Evolutionary conservation across 108 stramenopile genomes (phyloP).

Genomic region (Asterionellopsis glacialis): DNA sequence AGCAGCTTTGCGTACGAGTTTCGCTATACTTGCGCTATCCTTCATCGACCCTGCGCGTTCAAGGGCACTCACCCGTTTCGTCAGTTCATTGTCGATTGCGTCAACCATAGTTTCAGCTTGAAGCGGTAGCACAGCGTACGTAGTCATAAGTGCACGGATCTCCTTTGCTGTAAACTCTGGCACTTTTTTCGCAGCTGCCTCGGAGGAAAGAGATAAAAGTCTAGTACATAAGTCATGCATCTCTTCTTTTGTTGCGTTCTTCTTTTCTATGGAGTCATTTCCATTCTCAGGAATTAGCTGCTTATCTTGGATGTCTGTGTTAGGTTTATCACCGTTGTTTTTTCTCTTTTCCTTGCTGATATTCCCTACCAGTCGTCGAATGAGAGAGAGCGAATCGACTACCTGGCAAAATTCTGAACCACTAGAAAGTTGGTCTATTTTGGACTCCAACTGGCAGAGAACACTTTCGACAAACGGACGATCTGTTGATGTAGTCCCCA

Average conservation of each 20-base stretch:
- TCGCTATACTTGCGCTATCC: not conserved
- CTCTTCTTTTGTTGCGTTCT: slow-evolving; percentile 2
- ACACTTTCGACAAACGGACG: not conserved
- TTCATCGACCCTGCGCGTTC: not conserved
- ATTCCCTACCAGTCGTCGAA: not conserved
- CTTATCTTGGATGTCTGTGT: not conserved
- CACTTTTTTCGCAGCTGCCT: not conserved
- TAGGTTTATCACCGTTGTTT: not conserved
- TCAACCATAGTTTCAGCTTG: slow-evolving; percentile 31
- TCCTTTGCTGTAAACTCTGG: slow-evolving; percentile 15
- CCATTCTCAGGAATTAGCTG: not conserved
- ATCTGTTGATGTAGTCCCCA: not conserved
- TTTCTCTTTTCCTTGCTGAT: too few species aligned
- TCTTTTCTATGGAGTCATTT: not conserved
- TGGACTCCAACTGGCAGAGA: not conserved
- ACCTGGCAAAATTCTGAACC: slow-evolving; percentile 2
- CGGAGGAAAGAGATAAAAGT: not conserved
- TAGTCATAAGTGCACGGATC: slow-evolving; percentile 22
- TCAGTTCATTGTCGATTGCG: slow-evolving; percentile 12
- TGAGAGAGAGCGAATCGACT: not conserved
- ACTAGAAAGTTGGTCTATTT: not conserved
- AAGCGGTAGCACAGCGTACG: slow-evolving; percentile 30
- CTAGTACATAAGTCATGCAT: not conserved
- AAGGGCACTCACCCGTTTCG: too few species aligned
- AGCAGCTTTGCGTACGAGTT: slow-evolving; percentile 2